Percentiles rank a stretch among this genome's conserved stretches.
These are phyloP conservation scores for Pilobolus umbonatus DNA, from an alignment of 192 early-diverging fungal species.

Conservation along the genomic window DNA sequence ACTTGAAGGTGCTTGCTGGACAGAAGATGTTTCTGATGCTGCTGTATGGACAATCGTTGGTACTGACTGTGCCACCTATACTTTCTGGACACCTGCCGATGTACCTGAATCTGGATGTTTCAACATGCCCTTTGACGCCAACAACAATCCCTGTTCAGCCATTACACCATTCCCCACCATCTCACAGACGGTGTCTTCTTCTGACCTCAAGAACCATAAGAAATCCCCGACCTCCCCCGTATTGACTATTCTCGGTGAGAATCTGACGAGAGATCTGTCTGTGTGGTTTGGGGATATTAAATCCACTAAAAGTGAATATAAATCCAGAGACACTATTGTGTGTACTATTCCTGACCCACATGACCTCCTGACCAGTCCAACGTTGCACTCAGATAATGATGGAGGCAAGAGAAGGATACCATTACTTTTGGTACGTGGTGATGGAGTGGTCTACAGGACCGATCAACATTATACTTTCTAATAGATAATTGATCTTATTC, in stretches of 20 bases:
- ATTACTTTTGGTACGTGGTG: conserved; percentile 36
- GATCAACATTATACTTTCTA: conserved; percentile 25
- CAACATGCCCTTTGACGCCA: background rate
- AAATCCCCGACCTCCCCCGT: too few species aligned
- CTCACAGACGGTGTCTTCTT: background rate
- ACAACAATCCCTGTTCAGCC: background rate
- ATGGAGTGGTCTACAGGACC: conserved; percentile 42
- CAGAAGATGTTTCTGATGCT: conserved; percentile 78
- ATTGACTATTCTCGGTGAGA: conserved; percentile 59
- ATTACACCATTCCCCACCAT: conserved; percentile 31
- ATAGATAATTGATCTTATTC: background rate
- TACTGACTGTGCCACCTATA: conserved; percentile 56
- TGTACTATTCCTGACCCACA: conserved; percentile 36
- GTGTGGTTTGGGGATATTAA: conserved; percentile 66
- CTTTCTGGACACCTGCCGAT: conserved; percentile 41
- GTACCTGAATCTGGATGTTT: background rate
- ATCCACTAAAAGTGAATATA: conserved; percentile 40
- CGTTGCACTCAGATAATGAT: conserved; percentile 3
- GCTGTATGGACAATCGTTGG: conserved; percentile 95
- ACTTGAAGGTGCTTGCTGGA: conserved; percentile 48
- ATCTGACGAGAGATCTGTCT: conserved; percentile 59
- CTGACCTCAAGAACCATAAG: background rate
- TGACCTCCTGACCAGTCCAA: conserved; percentile 18
- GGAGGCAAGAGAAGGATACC: conserved; percentile 19
- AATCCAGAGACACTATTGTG: conserved; percentile 36